Conservation (phyloP, 805 yeast genomes). For the Kregervanrija pseudodelftensis region DNA sequence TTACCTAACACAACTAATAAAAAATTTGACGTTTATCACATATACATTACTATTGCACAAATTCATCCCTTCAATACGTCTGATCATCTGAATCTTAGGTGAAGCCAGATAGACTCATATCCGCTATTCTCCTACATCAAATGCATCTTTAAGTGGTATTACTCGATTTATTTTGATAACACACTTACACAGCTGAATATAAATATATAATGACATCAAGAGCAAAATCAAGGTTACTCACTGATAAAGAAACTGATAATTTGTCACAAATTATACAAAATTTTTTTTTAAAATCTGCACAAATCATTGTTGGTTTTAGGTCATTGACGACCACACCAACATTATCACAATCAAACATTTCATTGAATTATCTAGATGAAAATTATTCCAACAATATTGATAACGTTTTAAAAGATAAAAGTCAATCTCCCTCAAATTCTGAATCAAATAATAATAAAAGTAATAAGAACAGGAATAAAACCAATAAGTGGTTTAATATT, state of each 20-base stretch:
- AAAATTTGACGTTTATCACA: too few relatives aligned
- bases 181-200: neutral
- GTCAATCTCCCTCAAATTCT: constrained; percentile 3
- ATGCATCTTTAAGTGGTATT: too few relatives aligned
- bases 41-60: neutral
- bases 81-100: too few relatives aligned
- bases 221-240: constrained; percentile 14
- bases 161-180: neutral
- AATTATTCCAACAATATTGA: neutral
- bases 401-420: neutral
- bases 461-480: constrained; percentile 15
- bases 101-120: too few relatives aligned
- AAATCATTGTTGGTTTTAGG: constrained; percentile 33
- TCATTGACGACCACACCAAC: constrained; percentile 9
- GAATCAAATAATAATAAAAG: neutral
- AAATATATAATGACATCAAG: neutral
- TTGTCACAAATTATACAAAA: constrained; percentile 35
- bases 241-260: constrained; percentile 27
- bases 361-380: constrained; percentile 4
- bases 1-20: too few relatives aligned
- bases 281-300: constrained; percentile 59
- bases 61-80: neutral
- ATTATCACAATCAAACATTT: constrained; percentile 14
- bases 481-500: constrained; percentile 60
- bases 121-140: too few relatives aligned